phyloP scores from a whole-genome alignment of 2,329 filamentous ascomycete genomes.

The Scolecobasidium constrictum region DNA sequence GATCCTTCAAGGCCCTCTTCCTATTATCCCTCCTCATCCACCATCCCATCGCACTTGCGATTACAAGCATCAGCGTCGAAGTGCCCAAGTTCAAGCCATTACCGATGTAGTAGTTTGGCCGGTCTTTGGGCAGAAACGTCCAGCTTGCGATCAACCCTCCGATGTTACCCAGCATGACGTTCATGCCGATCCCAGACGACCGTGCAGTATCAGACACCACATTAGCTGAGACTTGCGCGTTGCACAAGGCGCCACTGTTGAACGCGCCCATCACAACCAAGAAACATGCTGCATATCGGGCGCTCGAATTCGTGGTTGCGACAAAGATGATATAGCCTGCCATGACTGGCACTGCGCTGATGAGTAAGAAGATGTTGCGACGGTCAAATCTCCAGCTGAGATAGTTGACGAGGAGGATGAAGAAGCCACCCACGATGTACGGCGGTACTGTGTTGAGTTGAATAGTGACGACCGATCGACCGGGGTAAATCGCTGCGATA shows the following conservation, averaged over 20 bases:
- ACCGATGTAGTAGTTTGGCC: constrained; percentile 56
- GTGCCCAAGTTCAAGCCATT: constrained; percentile 61
- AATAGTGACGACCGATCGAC: constrained; percentile 44
- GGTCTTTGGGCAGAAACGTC: constrained; percentile 54
- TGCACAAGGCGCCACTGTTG: constrained; percentile 51
- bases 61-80: constrained; percentile 42
- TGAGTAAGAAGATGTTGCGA: constrained; percentile 50
- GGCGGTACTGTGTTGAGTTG: constrained; percentile 65
- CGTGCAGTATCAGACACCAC: constrained; percentile 61
- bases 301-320: constrained; percentile 24
- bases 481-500: constrained; percentile 55
- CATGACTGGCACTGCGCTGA: constrained; percentile 53
- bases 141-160: constrained; percentile 57
- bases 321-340: constrained; percentile 38
- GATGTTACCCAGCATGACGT: constrained; percentile 47
- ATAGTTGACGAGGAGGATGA: constrained; percentile 50
- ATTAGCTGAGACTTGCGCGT: constrained; percentile 58
- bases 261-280: constrained; percentile 56
- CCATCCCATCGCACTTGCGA: constrained; percentile 36
- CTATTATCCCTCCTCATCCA: constrained; percentile 57
- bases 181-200: constrained; percentile 8
- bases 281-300: constrained; percentile 61
- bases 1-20: constrained; percentile 40
- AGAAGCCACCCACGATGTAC: constrained; percentile 58
- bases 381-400: constrained; percentile 50